A percentile compares a stretch with the other conserved stretches of the same genome.
These are phyloP conservation scores for Phytophthora megakarya DNA, from an alignment of 352 stramenopile genomes.

Conservation along the genomic window DNA sequence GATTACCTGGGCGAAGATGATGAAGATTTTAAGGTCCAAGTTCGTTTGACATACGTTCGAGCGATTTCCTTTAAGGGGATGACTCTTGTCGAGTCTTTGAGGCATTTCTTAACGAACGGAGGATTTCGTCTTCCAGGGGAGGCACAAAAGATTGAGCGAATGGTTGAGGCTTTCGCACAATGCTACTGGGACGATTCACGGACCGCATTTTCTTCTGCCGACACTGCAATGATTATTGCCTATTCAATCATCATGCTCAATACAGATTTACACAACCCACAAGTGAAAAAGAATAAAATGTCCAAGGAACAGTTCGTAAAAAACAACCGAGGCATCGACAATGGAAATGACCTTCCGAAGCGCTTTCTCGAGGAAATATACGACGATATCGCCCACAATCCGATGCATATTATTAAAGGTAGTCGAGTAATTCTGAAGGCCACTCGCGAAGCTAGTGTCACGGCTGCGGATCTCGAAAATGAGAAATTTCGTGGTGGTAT, in stretches of 20 bases:
- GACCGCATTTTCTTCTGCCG: constrained; percentile 69
- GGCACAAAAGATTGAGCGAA: constrained; percentile 98
- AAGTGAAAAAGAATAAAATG: constrained; percentile 97
- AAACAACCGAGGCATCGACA: constrained; percentile 95
- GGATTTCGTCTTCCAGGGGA: constrained; percentile 98
- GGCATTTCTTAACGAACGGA: constrained; percentile 97
- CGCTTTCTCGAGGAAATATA: constrained; percentile 96
- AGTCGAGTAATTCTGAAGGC: constrained; percentile 56
- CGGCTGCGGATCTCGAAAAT: constrained; percentile 61
- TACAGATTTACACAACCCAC: constrained; percentile 89
- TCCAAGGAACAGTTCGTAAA: constrained; percentile 97
- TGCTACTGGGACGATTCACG: constrained; percentile 97
- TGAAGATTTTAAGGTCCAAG: constrained; percentile 90
- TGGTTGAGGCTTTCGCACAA: constrained; percentile 97
- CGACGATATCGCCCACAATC: constrained; percentile 92
- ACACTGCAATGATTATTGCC: constrained; percentile 91
- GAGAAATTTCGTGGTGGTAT: constrained; percentile 79
- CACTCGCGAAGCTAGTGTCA: constrained; percentile 49
- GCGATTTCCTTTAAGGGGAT: constrained; percentile 97
- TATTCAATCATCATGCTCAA: constrained; percentile 94
- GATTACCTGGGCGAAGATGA: constrained; percentile 95
- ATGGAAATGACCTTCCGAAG: constrained; percentile 88
- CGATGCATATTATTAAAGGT: constrained; percentile 94
- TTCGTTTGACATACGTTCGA: constrained; percentile 95
- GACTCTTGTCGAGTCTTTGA: constrained; percentile 95